phyloP scores from a whole-genome alignment of 345 rosid species.

The Rhizophora apiculata region DNA sequence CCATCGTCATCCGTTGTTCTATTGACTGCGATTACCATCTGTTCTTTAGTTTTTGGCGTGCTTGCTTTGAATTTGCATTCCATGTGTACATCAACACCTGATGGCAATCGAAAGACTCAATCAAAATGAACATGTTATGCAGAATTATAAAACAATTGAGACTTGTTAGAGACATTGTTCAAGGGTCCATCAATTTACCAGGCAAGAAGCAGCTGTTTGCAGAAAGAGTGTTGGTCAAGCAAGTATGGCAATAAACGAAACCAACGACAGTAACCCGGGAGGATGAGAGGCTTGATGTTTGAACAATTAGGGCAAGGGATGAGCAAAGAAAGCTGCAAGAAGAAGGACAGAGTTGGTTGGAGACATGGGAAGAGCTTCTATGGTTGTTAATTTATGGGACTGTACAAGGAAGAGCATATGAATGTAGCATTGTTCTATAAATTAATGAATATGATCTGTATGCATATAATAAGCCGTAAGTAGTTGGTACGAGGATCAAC shows the following conservation, averaged over 20 bases:
- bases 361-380: constrained; percentile 38
- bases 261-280: constrained; percentile 68
- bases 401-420: constrained; percentile 6
- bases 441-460: constrained; percentile 14
- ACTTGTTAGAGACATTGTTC: too few relatives aligned
- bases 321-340: constrained; percentile 36
- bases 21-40: constrained; percentile 64
- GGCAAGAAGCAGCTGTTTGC: constrained; percentile 81
- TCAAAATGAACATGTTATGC: too few relatives aligned
- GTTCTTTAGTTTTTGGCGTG: constrained; percentile 61
- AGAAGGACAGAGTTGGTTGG: constrained; percentile 22
- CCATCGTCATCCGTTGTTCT: constrained; percentile 64
- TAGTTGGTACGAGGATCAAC: constrained; percentile 47
- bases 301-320: constrained; percentile 21
- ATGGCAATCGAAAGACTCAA: neutral
- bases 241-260: constrained; percentile 70
- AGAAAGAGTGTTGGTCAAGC: constrained; percentile 58
- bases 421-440: constrained; percentile 2
- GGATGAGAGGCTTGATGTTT: constrained; percentile 27
- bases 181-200: constrained; percentile 47
- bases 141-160: too few relatives aligned
- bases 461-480: constrained; percentile 55
- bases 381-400: neutral
- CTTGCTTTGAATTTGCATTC: constrained; percentile 68
- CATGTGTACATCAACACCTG: constrained; percentile 70